Conservation (phyloP, 768 basidiomycete species). For the Grammothele lineata region DNA sequence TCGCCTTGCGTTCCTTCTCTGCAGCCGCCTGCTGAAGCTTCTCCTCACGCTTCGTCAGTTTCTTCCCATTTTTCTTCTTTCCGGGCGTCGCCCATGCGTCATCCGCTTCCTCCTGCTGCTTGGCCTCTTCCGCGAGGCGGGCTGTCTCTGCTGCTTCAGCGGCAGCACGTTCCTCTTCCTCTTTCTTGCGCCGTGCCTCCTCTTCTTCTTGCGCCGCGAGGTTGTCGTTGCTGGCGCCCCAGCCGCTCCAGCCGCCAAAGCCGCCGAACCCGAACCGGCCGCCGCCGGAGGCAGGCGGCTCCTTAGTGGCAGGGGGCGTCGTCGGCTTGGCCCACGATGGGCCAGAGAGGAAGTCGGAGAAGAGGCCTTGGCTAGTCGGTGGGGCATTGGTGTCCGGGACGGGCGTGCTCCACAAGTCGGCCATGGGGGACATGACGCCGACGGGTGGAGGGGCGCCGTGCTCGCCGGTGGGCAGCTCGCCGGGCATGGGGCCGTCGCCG, state of each 20-base stretch:
- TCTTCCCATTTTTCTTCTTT: constrained; percentile 16
- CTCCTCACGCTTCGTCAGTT: constrained; percentile 22
- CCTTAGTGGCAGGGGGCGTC: neutral
- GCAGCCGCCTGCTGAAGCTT: constrained; percentile 6
- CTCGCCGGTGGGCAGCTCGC: neutral
- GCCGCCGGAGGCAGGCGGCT: too few species aligned
- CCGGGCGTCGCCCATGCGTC: constrained; percentile 7
- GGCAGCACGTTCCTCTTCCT: constrained; percentile 13
- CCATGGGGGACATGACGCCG: constrained; percentile 13
- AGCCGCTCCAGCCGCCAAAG: constrained; percentile 12
- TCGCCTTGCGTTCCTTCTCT: constrained; percentile 9
- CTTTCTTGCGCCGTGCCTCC: constrained; percentile 17
- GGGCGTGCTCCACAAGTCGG: constrained; percentile 13
- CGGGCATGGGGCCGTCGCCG: neutral
- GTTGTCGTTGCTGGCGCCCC: constrained; percentile 7
- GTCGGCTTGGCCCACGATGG: constrained; percentile 6
- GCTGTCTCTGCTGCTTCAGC: constrained; percentile 6
- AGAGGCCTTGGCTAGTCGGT: constrained; percentile 9
- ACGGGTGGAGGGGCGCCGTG: neutral
- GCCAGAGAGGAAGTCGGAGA: constrained; percentile 16
- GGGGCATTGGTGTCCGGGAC: constrained; percentile 11
- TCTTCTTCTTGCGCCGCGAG: constrained; percentile 18
- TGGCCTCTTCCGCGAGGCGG: neutral
- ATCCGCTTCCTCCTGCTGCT: constrained; percentile 23
- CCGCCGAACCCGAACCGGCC: constrained; percentile 1